Percentiles rank a stretch among this genome's conserved stretches.
Conservation (phyloP, 495 filamentous ascomycete genomes). For the Recurvomyces mirabilis region DNA sequence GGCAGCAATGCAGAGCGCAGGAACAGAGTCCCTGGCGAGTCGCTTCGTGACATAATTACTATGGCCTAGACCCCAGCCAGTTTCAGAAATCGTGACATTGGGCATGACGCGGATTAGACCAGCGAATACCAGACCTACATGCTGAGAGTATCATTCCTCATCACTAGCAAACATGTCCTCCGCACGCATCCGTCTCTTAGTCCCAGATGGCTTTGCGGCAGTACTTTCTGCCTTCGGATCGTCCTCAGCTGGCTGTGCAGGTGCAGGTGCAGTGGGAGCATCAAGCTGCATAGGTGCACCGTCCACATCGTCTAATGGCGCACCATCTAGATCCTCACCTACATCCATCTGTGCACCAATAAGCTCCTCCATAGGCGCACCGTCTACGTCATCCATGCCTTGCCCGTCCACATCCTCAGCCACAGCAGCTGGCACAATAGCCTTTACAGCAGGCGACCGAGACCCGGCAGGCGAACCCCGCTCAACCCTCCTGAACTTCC, state of each 20-base stretch:
- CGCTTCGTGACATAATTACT: too few relatives aligned
- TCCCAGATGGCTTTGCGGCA: slow-evolving; percentile 13
- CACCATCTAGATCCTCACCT: slow-evolving; percentile 37
- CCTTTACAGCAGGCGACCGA: slow-evolving; percentile 25
- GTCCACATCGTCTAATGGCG: slow-evolving; percentile 23
- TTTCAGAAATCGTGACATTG: too few relatives aligned
- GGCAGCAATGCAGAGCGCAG: too few relatives aligned
- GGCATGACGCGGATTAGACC: too few relatives aligned
- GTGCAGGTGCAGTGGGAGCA: not conserved
- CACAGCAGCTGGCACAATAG: too few relatives aligned
- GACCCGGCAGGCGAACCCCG: slow-evolving; percentile 2
- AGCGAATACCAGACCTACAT: too few relatives aligned
- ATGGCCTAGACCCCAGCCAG: too few relatives aligned
- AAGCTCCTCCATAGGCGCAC: slow-evolving; percentile 32
- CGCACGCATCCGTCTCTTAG: slow-evolving; percentile 55
- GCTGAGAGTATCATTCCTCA: slow-evolving; percentile 26
- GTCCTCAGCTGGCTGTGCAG: not conserved
- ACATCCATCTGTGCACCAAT: slow-evolving; percentile 38
- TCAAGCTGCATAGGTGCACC: slow-evolving; percentile 2
- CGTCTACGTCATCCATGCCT: slow-evolving; percentile 41
- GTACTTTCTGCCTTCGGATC: slow-evolving; percentile 31
- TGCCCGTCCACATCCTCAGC: slow-evolving; percentile 37
- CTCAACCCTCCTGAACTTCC: slow-evolving; percentile 12
- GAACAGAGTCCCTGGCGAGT: too few relatives aligned
- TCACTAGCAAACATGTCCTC: slow-evolving; percentile 86